phyloP scores from a whole-genome alignment of 139 green algal genomes.

The Coccomyxa sp. region DNA sequence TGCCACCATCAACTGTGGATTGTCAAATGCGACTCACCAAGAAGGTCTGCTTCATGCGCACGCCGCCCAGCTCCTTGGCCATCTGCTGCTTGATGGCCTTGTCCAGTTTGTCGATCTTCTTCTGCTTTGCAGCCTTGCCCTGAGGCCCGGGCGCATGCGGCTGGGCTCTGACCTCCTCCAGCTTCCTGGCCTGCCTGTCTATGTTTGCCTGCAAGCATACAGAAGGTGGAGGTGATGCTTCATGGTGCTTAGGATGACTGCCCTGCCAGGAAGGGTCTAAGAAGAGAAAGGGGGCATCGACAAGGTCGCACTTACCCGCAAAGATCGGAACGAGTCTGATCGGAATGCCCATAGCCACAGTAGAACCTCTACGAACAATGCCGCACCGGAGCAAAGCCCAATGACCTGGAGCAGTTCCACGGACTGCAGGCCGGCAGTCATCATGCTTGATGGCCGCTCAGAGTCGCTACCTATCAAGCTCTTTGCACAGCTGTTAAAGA shows the following conservation, averaged over 20 bases:
- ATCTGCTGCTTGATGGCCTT: slow-evolving; percentile 4
- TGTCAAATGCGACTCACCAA: slow-evolving; percentile 6
- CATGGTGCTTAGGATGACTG: background rate
- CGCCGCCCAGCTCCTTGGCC: slow-evolving; percentile 9
- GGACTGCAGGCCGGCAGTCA: too few relatives aligned
- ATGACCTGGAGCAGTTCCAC: background rate
- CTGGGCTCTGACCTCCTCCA: background rate
- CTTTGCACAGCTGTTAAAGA: too few relatives aligned
- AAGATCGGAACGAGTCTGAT: background rate
- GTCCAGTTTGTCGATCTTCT: slow-evolving; percentile 10
- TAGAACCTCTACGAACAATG: background rate
- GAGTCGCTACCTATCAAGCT: too few relatives aligned
- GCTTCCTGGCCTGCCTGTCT: background rate
- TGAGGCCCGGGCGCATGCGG: background rate
- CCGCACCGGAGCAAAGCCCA: background rate
- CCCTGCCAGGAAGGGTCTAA: background rate
- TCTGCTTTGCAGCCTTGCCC: slow-evolving; percentile 10
- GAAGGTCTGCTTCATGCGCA: slow-evolving; percentile 16
- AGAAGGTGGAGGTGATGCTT: background rate
- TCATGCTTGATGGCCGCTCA: too few relatives aligned
- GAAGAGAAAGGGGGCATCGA: background rate
- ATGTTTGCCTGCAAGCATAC: background rate
- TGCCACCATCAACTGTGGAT: too few relatives aligned
- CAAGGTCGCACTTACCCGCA: background rate
- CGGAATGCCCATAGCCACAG: background rate